A percentile compares a stretch with the other conserved stretches of the same genome.
These are phyloP conservation scores for Aspergillus costaricaensis DNA, from an alignment of 2,329 filamentous ascomycete genomes.

Conservation along the genomic window DNA sequence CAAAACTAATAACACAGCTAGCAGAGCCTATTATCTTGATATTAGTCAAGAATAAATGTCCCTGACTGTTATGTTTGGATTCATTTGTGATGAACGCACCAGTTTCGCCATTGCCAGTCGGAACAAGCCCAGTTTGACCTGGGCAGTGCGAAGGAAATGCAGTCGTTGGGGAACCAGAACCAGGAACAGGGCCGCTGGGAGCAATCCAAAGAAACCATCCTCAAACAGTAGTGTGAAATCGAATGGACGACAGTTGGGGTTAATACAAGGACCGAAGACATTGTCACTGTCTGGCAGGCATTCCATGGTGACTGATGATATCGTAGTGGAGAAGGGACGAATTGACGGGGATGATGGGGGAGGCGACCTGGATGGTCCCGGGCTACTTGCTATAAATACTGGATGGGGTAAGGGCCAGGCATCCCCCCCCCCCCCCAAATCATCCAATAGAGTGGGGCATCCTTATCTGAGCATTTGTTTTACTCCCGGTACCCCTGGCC, in stretches of 20 bases:
- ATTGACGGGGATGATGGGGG: too few relatives aligned
- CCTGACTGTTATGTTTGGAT: background rate
- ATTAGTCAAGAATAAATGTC: background rate
- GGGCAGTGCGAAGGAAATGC: slow-evolving; percentile 20
- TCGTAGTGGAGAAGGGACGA: too few relatives aligned
- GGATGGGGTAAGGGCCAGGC: too few relatives aligned
- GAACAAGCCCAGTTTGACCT: background rate
- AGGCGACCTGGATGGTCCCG: too few relatives aligned
- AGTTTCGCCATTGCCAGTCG: background rate
- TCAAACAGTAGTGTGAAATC: slow-evolving; percentile 39
- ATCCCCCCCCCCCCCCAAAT: too few relatives aligned
- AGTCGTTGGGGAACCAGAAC: slow-evolving; percentile 19
- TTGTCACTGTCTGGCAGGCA: too few relatives aligned
- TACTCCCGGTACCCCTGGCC: too few relatives aligned
- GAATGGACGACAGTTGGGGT: slow-evolving; percentile 22
- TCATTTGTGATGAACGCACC: background rate
- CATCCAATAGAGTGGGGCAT: too few relatives aligned
- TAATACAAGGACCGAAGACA: too few relatives aligned
- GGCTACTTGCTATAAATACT: too few relatives aligned
- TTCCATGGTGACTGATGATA: too few relatives aligned
- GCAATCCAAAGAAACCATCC: slow-evolving; percentile 29
- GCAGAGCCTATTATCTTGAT: background rate
- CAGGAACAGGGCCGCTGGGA: slow-evolving; percentile 27
- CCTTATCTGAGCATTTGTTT: too few relatives aligned
- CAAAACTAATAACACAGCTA: background rate